Percentiles rank a stretch among this genome's conserved stretches.
Conservation (phyloP, 1,284 basidiomycete species). For the Tausonia pullulans region DNA sequence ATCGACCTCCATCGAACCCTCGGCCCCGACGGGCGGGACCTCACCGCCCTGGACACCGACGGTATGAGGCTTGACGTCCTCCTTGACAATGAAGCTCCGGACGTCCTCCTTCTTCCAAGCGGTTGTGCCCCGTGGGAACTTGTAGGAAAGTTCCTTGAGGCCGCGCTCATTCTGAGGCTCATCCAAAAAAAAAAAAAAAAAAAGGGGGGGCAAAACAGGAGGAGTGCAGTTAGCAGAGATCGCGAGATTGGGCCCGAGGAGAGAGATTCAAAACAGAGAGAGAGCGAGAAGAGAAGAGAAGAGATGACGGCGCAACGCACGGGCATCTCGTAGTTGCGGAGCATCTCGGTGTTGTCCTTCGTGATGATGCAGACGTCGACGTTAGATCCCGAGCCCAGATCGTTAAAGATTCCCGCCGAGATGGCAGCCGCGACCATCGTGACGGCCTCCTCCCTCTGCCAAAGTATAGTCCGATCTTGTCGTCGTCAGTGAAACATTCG, state of each 20-base stretch:
- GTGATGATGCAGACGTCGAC: slow-evolving; percentile 95
- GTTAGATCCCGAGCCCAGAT: slow-evolving; percentile 94
- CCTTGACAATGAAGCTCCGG: slow-evolving; percentile 56
- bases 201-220: neutral
- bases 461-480: no score
- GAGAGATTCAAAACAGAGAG: neutral
- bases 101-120: slow-evolving; percentile 74
- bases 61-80: slow-evolving; percentile 45
- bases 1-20: slow-evolving; percentile 14
- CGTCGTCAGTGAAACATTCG: neutral
- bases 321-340: slow-evolving; percentile 84
- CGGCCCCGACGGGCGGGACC: slow-evolving; percentile 3
- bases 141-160: slow-evolving; percentile 68
- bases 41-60: neutral
- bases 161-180: slow-evolving; percentile 53
- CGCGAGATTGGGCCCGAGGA: neutral
- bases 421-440: slow-evolving; percentile 76
- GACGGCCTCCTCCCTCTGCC: slow-evolving; percentile 69
- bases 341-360: slow-evolving; percentile 66
- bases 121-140: slow-evolving; percentile 75
- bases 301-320: slow-evolving; percentile 24
- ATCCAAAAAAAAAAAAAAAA: neutral
- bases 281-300: neutral
- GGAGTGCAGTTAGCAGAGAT: no score
- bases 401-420: slow-evolving; percentile 96